Evolutionary conservation across 805 yeast genomes (phyloP).

Genomic region (Ogataea thermomethanolica): DNA sequence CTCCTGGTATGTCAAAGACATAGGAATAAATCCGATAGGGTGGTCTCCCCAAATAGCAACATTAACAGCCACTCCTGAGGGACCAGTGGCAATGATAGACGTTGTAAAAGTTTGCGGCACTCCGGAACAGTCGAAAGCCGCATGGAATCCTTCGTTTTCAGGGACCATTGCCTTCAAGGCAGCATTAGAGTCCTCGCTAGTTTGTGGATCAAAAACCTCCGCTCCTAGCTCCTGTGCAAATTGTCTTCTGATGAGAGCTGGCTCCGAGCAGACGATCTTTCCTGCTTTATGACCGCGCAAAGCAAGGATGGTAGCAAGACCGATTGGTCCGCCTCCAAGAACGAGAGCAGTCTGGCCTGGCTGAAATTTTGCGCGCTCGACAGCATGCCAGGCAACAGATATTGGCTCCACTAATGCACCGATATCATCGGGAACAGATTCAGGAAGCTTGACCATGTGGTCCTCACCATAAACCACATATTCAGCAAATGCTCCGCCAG

Average conservation of each 20-base stretch:
- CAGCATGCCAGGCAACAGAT: conserved; percentile 60
- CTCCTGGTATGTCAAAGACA: conserved; percentile 43
- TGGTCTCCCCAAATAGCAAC: conserved; percentile 51
- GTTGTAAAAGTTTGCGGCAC: conserved; percentile 44
- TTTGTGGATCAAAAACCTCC: conserved; percentile 34
- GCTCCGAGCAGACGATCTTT: conserved; percentile 57
- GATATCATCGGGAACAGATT: conserved; percentile 22
- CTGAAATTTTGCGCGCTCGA: conserved; percentile 40
- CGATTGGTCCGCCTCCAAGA: conserved; percentile 62
- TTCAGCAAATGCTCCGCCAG: conserved; percentile 49
- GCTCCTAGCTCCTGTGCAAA: conserved; percentile 52
- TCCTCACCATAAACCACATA: conserved; percentile 38
- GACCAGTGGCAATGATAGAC: conserved; percentile 37
- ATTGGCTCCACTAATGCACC: conserved; percentile 59
- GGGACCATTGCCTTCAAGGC: conserved; percentile 36
- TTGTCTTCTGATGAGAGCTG: conserved; percentile 58
- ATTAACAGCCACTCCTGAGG: conserved; percentile 43
- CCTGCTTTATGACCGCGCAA: conserved; percentile 46
- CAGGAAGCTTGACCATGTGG: conserved; percentile 39
- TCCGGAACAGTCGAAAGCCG: conserved; percentile 54
- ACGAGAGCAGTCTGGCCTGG: conserved; percentile 47
- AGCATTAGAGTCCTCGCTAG: conserved; percentile 27
- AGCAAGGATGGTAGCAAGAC: conserved; percentile 54
- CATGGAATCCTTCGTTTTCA: conserved; percentile 44
- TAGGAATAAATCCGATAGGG: conserved; percentile 41